Evolutionary conservation across 2,329 filamentous ascomycete genomes (phyloP).

Genomic region (Lithohypha guttulata): DNA sequence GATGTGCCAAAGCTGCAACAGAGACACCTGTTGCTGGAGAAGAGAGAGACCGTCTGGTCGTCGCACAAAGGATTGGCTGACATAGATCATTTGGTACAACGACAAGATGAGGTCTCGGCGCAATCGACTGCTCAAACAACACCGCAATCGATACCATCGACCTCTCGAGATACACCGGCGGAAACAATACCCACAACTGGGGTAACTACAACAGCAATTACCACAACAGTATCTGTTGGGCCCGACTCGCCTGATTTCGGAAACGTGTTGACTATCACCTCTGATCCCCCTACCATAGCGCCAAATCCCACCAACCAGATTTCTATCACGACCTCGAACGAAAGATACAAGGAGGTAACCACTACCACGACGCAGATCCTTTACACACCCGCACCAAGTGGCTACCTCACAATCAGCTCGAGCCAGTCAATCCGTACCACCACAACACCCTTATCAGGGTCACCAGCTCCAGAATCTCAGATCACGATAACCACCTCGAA

Average conservation of each 20-base stretch:
- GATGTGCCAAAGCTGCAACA: neutral
- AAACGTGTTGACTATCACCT: neutral
- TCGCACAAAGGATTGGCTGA: neutral
- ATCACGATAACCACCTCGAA: neutral
- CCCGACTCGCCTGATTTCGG: no score
- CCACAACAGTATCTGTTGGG: no score
- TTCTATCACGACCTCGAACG: no score
- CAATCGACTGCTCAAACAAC: neutral
- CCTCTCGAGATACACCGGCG: no score
- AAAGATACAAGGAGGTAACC: no score
- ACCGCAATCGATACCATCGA: neutral
- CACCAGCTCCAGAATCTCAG: neutral
- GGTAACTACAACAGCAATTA: no score
- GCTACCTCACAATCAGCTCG: no score
- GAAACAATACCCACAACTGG: no score
- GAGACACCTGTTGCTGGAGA: neutral
- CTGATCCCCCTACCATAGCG: neutral
- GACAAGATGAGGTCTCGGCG: neutral
- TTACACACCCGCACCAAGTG: no score
- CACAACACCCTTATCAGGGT: neutral
- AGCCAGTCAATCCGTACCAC: no score
- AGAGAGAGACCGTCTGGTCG: neutral
- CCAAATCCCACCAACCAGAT: neutral
- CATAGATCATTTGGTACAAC: neutral
- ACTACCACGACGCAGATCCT: no score